These are phyloP conservation scores for Aureobasidium sp. DNA, from an alignment of 2,329 filamentous ascomycete species.

Conservation along the genomic window DNA sequence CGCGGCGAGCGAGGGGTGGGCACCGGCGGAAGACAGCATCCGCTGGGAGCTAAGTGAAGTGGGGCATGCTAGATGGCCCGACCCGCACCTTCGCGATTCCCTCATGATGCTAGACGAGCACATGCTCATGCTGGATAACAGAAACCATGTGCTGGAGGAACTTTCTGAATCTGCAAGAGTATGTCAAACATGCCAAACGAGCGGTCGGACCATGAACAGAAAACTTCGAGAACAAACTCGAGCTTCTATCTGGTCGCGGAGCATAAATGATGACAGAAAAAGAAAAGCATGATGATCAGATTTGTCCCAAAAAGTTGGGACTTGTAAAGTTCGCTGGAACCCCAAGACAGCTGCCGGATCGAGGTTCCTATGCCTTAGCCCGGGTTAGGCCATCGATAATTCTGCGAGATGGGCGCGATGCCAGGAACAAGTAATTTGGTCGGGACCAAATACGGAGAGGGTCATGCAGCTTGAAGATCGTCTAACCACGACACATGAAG, in stretches of 20 bases:
- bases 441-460: constrained; percentile 6
- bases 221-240: background rate
- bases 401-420: constrained; percentile 13
- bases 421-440: constrained; percentile 17
- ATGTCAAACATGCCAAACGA: background rate
- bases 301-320: constrained; percentile 3
- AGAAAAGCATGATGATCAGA: constrained; percentile 2
- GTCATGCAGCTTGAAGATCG: constrained; percentile 14
- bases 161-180: background rate
- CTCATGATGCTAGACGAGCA: constrained; percentile 1
- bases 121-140: background rate
- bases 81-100: constrained; percentile 6
- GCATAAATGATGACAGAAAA: background rate
- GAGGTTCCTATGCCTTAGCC: constrained; percentile 7
- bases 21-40: constrained; percentile 12
- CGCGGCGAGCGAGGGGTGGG: constrained; percentile 11
- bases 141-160: background rate
- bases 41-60: constrained; percentile 5
- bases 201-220: background rate
- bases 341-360: constrained; percentile 12
- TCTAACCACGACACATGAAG: constrained; percentile 12
- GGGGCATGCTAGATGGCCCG: constrained; percentile 14
- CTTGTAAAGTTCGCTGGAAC: constrained; percentile 7
- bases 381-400: constrained; percentile 9
- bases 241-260: background rate